Percentiles rank a stretch among this genome's conserved stretches.
phyloP scores from a whole-genome alignment of 2,329 filamentous ascomycete species.

The Talaromyces piceae region DNA sequence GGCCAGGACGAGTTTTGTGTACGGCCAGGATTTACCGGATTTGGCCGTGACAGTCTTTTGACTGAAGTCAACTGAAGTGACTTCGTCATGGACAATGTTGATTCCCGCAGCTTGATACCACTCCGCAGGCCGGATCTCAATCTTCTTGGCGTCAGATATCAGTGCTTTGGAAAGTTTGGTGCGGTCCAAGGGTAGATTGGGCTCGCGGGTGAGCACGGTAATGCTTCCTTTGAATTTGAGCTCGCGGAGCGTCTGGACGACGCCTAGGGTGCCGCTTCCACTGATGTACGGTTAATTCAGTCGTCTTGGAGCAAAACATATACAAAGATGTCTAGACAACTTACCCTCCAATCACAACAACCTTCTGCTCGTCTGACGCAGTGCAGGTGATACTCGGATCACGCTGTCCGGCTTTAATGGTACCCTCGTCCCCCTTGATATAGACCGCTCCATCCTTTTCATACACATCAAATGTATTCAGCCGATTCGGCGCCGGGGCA shows the following conservation, averaged over 20 bases:
- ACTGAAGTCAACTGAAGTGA: conserved; percentile 68
- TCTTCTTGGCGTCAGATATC: conserved; percentile 69
- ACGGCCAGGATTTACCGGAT: conserved; percentile 61
- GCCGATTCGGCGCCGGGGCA: conserved; percentile 79
- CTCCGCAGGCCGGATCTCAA: conserved; percentile 66
- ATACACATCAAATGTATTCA: conserved; percentile 71
- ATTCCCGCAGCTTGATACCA: conserved; percentile 65
- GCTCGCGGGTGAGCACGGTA: conserved; percentile 76
- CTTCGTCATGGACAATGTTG: conserved; percentile 52
- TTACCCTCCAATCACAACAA: conserved; percentile 72
- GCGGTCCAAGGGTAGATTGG: conserved; percentile 81
- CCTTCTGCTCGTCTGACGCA: conserved; percentile 49
- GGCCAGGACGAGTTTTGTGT: conserved; percentile 83
- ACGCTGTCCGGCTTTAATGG: conserved; percentile 69
- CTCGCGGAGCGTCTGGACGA: conserved; percentile 73
- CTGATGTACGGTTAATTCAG: conserved; percentile 29
- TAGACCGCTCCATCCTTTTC: conserved; percentile 80
- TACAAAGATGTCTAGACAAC: conserved; percentile 13
- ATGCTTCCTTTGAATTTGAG: conserved; percentile 73
- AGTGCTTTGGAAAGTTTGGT: conserved; percentile 94
- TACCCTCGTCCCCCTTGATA: conserved; percentile 69
- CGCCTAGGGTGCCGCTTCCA: conserved; percentile 75
- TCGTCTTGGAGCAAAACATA: neutral
- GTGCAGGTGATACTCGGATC: conserved; percentile 67
- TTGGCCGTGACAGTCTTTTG: conserved; percentile 67